Percentiles rank a stretch among this genome's conserved stretches.
These are phyloP conservation scores for Phyllosticta ampelicida DNA, from an alignment of 2,329 filamentous ascomycete genomes.

Conservation along the genomic window DNA sequence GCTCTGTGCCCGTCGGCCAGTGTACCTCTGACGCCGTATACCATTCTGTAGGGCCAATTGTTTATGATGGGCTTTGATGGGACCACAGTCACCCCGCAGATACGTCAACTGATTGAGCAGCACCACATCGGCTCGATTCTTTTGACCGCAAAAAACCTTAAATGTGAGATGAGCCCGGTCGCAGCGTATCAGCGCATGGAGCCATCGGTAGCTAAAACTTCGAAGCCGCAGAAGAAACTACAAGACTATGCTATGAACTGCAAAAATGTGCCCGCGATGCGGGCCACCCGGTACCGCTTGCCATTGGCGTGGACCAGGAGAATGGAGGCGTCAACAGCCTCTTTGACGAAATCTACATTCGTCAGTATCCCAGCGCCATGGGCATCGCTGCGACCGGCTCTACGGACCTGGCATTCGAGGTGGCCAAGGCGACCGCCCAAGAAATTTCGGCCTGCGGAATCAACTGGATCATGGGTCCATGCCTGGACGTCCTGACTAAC, in stretches of 20 bases:
- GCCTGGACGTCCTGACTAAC: constrained; percentile 88
- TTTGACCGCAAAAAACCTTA: constrained; percentile 73
- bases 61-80: constrained; percentile 82
- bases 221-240: constrained; percentile 81
- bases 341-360: constrained; percentile 90
- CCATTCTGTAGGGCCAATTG: constrained; percentile 54
- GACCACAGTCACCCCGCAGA: constrained; percentile 71
- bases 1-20: neutral
- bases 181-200: constrained; percentile 2
- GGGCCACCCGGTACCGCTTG: constrained; percentile 76
- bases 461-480: constrained; percentile 90
- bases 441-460: constrained; percentile 89
- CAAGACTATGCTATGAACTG: constrained; percentile 76
- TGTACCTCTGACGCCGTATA: constrained; percentile 9
- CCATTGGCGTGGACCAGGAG: constrained; percentile 91
- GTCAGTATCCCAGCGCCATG: constrained; percentile 96
- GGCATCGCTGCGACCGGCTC: constrained; percentile 87
- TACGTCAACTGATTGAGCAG: constrained; percentile 67
- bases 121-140: constrained; percentile 83
- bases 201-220: constrained; percentile 15
- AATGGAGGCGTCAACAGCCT: constrained; percentile 97
- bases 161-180: constrained; percentile 47
- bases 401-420: constrained; percentile 72
- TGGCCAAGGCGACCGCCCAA: constrained; percentile 86
- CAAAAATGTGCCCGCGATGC: constrained; percentile 86